Base-by-base conservation (phyloP, 1,139 yeast genomes). In the Taphrina communis region DNA sequence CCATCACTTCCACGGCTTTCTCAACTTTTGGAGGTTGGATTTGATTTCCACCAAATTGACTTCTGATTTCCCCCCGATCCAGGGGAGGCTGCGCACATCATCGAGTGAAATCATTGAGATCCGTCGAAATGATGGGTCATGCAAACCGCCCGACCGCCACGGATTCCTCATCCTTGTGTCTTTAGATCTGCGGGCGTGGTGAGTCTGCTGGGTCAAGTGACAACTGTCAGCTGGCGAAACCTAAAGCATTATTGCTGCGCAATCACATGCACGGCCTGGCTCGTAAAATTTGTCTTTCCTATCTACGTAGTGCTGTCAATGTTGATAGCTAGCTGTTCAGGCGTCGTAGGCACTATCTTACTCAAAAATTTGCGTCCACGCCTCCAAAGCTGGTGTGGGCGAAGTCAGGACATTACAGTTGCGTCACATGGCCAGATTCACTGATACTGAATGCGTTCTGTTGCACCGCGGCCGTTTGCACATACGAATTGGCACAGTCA, bases 21-120 rank as follows among this genome's bases (percentile, higher is more conserved):
- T 25, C 31, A 25, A 25, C 31, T 25, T 25, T 25, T 25, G 31
- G 31, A 25, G 31, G 31, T 25, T 25, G 31, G 31, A n/a, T 8
- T 44, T 44, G 48, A 44, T 44, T 44, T 44, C 55, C 38, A 31
- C 55, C 17, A 17, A 31, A 17, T 21, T 50, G 38, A 6, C n/a
- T 19, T 35, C 6, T 25, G 11, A 11, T 35, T 35, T 50, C 55
- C 35, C 35, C 9, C 55, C n/a, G 31, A 25, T 25, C 31, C 31
- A 25, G 31, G 31, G 31, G 31, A 6, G 55, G 55, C 55, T 44
- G 48, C 12, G 48, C 48, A 44, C 48, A 44, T 44, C 48, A 12
- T 11, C 48, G n/a, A n/a, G n/a, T 17, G 48, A 44, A 44, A 44
- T n/a, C n/a, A 17, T 44, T 19, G 17, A n/a, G 8, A 25, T 25